Conservation (phyloP, 164 flowering plant species). For the Magnolia changhungtana region DNA sequence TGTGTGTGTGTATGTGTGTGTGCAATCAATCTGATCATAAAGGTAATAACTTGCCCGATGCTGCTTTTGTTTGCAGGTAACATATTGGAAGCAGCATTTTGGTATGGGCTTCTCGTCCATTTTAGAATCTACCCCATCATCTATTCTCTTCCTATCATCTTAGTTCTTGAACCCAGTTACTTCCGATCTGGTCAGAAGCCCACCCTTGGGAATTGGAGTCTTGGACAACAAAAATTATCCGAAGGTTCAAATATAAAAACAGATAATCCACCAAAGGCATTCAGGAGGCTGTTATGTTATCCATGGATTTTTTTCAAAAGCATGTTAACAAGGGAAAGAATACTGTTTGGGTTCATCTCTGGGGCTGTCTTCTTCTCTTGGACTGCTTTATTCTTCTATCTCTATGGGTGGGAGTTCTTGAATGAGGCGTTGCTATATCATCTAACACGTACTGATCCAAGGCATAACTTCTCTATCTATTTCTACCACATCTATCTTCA, state of each 20-base stretch:
- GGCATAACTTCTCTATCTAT: constrained; percentile 93
- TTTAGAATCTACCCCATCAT: constrained; percentile 91
- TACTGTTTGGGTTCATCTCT: constrained; percentile 65
- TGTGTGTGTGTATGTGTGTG: too few species aligned
- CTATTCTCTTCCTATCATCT: constrained; percentile 74
- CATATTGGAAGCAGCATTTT: constrained; percentile 71
- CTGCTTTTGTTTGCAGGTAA: constrained; percentile 42
- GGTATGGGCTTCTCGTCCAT: constrained; percentile 96
- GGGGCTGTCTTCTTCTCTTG: constrained; percentile 58
- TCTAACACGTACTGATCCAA: constrained; percentile 96
- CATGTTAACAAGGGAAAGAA: constrained; percentile 47
- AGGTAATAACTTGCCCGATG: neutral
- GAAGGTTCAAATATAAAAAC: constrained; percentile 8
- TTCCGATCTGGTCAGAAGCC: constrained; percentile 50
- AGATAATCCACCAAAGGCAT: neutral
- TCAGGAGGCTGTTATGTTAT: constrained; percentile 9
- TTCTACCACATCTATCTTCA: constrained; percentile 93
- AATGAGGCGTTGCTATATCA: constrained; percentile 88
- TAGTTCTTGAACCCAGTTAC: constrained; percentile 56
- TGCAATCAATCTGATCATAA: too few species aligned
- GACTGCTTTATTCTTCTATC: constrained; percentile 62
- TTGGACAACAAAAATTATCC: constrained; percentile 18
- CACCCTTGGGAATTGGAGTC: constrained; percentile 38
- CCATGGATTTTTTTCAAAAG: constrained; percentile 29
- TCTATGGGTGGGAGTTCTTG: constrained; percentile 82